Conservation (phyloP, 192 early-diverging fungal genomes). For the Cetraspora pellucida region DNA sequence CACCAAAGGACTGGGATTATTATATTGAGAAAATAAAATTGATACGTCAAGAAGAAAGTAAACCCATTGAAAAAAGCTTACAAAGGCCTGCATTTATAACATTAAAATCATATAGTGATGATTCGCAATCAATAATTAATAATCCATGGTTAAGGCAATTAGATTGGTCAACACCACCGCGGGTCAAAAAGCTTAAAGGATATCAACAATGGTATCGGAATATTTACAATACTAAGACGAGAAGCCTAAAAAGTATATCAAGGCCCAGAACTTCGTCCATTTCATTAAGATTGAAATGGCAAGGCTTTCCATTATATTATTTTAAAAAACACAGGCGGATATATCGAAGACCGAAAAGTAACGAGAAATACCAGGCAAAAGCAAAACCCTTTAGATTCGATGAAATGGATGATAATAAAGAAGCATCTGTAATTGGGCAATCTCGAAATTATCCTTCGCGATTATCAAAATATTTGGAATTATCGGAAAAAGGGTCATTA, state of each 20-base stretch:
- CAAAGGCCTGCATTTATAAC: constrained; percentile 48
- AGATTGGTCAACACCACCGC: constrained; percentile 67
- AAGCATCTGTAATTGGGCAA: too few species aligned
- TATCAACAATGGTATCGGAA: constrained; percentile 85
- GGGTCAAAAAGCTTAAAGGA: constrained; percentile 53
- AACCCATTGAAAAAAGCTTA: constrained; percentile 52
- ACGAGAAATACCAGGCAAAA: constrained; percentile 39
- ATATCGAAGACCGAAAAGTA: constrained; percentile 62
- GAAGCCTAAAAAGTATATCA: constrained; percentile 65
- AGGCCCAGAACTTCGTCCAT: constrained; percentile 80
- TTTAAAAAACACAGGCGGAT: constrained; percentile 76
- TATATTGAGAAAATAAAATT: constrained; percentile 65
- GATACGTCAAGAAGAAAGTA: constrained; percentile 55
- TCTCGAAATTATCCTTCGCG: neutral
- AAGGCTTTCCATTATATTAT: constrained; percentile 76
- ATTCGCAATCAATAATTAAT: constrained; percentile 37
- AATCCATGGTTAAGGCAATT: constrained; percentile 85
- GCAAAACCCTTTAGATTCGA: constrained; percentile 35
- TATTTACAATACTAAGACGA: constrained; percentile 63
- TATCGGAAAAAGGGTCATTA: constrained; percentile 15
- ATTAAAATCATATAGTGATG: constrained; percentile 37
- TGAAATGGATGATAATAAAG: constrained; percentile 3
- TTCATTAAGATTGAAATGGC: constrained; percentile 83
- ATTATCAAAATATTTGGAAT: neutral
- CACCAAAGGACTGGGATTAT: constrained; percentile 75